Percentiles rank a stretch among this genome's conserved stretches.
Evolutionary conservation across 148 eudicot species (phyloP).

Genomic region (Vaccinium myrtillus): DNA sequence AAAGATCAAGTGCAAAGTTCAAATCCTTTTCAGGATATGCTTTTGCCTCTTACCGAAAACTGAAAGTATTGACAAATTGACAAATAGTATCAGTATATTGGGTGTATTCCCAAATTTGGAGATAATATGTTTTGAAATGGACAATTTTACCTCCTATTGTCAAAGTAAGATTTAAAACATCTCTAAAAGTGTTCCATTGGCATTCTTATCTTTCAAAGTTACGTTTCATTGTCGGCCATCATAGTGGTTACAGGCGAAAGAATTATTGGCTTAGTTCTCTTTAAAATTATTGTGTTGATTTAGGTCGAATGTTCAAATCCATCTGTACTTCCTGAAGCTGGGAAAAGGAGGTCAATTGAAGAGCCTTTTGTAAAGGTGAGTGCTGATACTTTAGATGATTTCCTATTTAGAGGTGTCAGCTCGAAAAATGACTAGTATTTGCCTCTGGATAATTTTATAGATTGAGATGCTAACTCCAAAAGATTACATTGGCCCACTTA

Average conservation of each 20-base stretch:
- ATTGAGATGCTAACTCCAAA: constrained; percentile 96
- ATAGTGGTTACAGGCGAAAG: not conserved
- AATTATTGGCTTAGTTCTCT: not conserved
- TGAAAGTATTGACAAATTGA: not conserved
- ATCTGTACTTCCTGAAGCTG: constrained; percentile 89
- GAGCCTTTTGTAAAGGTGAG: constrained; percentile 94
- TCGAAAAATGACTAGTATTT: constrained; percentile 5
- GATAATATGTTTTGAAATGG: not conserved
- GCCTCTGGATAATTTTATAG: constrained; percentile 33
- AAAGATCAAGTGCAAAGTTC: not conserved
- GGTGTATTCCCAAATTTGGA: not conserved
- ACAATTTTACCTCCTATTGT: not conserved
- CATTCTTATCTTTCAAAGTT: not conserved
- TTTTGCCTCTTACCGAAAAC: not conserved
- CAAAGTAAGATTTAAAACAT: not conserved
- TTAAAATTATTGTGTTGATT: constrained; percentile 16
- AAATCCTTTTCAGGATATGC: not conserved
- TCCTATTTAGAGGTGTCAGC: not conserved
- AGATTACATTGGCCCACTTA: constrained; percentile 90
- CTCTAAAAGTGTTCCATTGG: not conserved
- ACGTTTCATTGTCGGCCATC: not conserved
- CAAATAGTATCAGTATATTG: not conserved
- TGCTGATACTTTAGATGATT: constrained; percentile 10
- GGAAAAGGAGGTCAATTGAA: constrained; percentile 77
- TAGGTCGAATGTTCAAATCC: constrained; percentile 98